phyloP scores from a whole-genome alignment of 2,329 filamentous ascomycete species.

The Botrytis byssoidea region DNA sequence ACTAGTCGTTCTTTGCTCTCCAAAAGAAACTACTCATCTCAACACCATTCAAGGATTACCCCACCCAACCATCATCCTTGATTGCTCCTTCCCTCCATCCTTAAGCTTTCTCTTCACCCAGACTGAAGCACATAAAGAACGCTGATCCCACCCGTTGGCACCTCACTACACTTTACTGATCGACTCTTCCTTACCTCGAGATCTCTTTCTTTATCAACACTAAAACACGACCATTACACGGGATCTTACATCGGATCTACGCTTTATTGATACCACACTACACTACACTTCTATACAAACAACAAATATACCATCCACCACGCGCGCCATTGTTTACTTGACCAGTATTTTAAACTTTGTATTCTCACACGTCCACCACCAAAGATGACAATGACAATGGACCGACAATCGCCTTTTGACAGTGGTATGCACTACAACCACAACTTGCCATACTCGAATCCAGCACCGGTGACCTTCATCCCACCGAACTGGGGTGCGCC shows the following conservation, averaged over 20 bases:
- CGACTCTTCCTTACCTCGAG: constrained; percentile 30
- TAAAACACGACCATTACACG: constrained; percentile 25
- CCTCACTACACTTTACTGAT: constrained; percentile 28
- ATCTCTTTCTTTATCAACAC: constrained; percentile 13
- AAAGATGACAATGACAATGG: constrained; percentile 90
- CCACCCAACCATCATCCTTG: constrained; percentile 32
- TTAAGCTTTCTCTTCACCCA: constrained; percentile 24
- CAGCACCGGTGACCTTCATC: constrained; percentile 19
- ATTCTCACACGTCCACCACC: constrained; percentile 23
- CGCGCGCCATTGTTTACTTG: constrained; percentile 10
- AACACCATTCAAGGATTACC: constrained; percentile 1
- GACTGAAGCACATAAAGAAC: constrained; percentile 38
- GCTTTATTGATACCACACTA: constrained; percentile 21
- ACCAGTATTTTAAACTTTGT: constrained; percentile 22
- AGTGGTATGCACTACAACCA: constrained; percentile 72
- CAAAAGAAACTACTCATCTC: constrained; percentile 21
- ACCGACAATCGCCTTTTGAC: constrained; percentile 67
- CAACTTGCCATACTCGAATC: constrained; percentile 65
- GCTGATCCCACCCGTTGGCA: constrained; percentile 35
- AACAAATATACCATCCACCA: background rate
- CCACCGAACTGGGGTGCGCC: constrained; percentile 88
- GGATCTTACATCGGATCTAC: constrained; percentile 39
- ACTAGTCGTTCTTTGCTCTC: constrained; percentile 10
- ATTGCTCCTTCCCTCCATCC: constrained; percentile 23
- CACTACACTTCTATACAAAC: constrained; percentile 24